Base-by-base conservation (phyloP, 108 stramenopile species). In the Poteriospumella lacustris region DNA sequence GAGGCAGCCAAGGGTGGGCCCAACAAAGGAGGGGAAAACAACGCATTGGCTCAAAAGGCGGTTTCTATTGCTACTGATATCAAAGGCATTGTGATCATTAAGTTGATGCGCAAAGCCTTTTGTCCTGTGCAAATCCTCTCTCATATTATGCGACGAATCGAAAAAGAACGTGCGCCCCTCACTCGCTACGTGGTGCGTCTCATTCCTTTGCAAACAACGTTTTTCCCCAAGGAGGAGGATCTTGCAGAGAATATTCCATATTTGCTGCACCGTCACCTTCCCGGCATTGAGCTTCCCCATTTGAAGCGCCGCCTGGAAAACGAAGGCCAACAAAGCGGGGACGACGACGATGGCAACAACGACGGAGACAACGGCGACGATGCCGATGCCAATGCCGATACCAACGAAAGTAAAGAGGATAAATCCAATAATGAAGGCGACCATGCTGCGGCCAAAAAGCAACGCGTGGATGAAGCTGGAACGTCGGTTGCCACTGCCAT, bases 161-260 rank as follows among this genome's bases (percentile, higher is more conserved):
- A 33, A 33, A 24, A 31, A 31, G 15, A 19, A 9, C 28, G 36
- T 5, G 33, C 5, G 36, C 60, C 60, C 15, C 36, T 19, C 3
- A 34, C 33, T 64, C 60, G 60, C 5, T 33, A 64, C 36, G 15
- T 64, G 3, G 60, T 64, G 3, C 15, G 60, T 31, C 5, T 64
- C 29, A 64, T 64, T 34, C 60, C 60, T 31, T 33, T 64, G 9
- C 60, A 64, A 64, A 64, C 28, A 64, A 34, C 36, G 28, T 64
- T 3, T 33, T 64, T 12, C 36, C 60, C 60, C 9, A 24, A 64
- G 9, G 60, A 12, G 5, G 60, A 64, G 24, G 60, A 64, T 34
- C 24, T 56, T 56, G 52, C 24, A 19, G 24, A 24, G 15, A 19
- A 56, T 56, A 19, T 24, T 19, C 15, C 19, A 19, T 24, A 56